Evolutionary conservation across 1,139 yeast species (phyloP).

Genomic region (Pichia sp.): DNA sequence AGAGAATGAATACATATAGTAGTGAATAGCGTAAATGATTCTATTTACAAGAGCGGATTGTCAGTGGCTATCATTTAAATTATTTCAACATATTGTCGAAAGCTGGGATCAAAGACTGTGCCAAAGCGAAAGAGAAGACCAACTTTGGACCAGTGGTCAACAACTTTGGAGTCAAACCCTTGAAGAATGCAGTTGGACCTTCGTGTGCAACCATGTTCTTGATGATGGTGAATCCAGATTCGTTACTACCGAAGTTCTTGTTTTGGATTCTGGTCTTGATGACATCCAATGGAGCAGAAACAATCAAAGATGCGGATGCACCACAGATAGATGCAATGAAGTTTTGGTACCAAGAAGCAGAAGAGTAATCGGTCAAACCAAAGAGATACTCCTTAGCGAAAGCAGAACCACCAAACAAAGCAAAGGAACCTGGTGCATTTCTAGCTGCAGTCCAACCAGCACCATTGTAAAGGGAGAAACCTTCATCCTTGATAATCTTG

Average conservation of each 20-base stretch:
- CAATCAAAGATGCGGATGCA: constrained; percentile 94
- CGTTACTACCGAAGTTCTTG: constrained; percentile 91
- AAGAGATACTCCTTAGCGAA: constrained; percentile 95
- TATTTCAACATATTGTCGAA: constrained; percentile 50
- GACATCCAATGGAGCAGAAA: constrained; percentile 96
- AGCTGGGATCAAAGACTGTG: constrained; percentile 94
- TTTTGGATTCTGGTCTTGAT: constrained; percentile 98
- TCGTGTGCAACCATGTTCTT: constrained; percentile 91
- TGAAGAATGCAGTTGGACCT: constrained; percentile 86
- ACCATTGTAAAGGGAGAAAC: constrained; percentile 81
- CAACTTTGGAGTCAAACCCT: constrained; percentile 93
- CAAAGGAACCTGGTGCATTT: constrained; percentile 98
- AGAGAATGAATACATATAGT: constrained; percentile 1
- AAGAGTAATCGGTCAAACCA: constrained; percentile 75
- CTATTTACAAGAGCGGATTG: neutral
- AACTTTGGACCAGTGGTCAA: constrained; percentile 97
- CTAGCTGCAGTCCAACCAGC: constrained; percentile 99
- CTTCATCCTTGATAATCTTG: constrained; percentile 82
- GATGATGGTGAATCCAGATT: constrained; percentile 85
- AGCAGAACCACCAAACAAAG: constrained; percentile 96
- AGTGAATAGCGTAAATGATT: neutral
- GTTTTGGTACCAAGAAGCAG: constrained; percentile 94
- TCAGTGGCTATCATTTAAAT: neutral
- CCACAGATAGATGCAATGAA: constrained; percentile 95
- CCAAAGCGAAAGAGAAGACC: constrained; percentile 93